Percentiles rank a stretch among this genome's conserved stretches.
Conservation (phyloP, 164 flowering plant genomes). For the Dillenia turbinata region DNA sequence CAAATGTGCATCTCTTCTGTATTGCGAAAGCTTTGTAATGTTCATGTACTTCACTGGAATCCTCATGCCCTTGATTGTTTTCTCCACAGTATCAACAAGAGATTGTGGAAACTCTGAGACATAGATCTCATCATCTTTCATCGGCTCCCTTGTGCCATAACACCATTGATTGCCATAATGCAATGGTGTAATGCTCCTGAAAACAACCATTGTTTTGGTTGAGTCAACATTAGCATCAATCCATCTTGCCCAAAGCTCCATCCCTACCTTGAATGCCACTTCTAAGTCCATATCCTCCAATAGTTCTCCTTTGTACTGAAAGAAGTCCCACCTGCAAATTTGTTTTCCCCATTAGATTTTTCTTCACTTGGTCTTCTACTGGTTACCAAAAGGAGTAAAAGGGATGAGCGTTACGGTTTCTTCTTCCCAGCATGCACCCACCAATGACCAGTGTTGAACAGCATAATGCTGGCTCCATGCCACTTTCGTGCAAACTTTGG, state of each 20-base stretch:
- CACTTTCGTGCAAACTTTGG: conserved; percentile 30
- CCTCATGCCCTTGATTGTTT: conserved; percentile 27
- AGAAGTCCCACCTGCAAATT: conserved; percentile 55
- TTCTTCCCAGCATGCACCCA: conserved; percentile 47
- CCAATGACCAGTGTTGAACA: conserved; percentile 79
- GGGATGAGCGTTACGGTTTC: conserved; percentile 32
- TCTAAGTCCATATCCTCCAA: conserved; percentile 25
- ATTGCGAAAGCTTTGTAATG: conserved; percentile 52
- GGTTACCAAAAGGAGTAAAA: too few species aligned
- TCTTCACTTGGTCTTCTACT: background rate
- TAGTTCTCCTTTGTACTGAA: conserved; percentile 28
- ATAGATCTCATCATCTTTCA: conserved; percentile 27
- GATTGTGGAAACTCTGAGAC: conserved; percentile 20
- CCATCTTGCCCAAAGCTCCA: conserved; percentile 70
- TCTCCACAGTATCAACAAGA: conserved; percentile 24
- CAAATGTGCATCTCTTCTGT: conserved; percentile 64
- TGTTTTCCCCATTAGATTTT: background rate
- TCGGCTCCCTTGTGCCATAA: conserved; percentile 40
- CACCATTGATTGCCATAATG: conserved; percentile 49
- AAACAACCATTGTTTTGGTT: conserved; percentile 39
- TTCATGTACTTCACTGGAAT: conserved; percentile 50
- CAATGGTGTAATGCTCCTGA: conserved; percentile 60
- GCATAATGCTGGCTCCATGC: conserved; percentile 58
- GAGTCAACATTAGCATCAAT: conserved; percentile 40
- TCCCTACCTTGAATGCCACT: conserved; percentile 32